A percentile compares a stretch with the other conserved stretches of the same genome.
Conservation (phyloP, 495 filamentous ascomycete species). For the Daldinia caldariorum region DNA sequence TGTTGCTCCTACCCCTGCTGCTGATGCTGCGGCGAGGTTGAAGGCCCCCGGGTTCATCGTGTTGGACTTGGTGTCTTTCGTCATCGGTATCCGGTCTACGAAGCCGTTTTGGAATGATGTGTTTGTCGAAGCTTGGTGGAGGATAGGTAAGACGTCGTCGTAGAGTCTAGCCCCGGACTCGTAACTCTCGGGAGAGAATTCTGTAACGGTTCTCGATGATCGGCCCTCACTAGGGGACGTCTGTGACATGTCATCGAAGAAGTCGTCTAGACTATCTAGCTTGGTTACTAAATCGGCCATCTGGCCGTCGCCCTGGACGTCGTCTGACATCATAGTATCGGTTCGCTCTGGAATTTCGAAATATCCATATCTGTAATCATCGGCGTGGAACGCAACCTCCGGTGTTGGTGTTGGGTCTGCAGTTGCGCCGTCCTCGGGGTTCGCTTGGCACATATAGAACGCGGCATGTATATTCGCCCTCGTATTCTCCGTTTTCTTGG, state of each 20-base stretch:
- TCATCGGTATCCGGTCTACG: slow-evolving; percentile 69
- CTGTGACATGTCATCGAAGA: slow-evolving; percentile 75
- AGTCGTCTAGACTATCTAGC: slow-evolving; percentile 92
- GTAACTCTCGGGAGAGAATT: slow-evolving; percentile 67
- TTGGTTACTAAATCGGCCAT: slow-evolving; percentile 89
- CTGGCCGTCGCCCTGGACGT: slow-evolving; percentile 72
- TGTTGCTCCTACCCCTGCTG: slow-evolving; percentile 8
- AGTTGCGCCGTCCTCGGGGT: slow-evolving; percentile 58
- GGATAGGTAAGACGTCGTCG: slow-evolving; percentile 91
- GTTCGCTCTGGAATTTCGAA: slow-evolving; percentile 74
- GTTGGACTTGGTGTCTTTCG: slow-evolving; percentile 62
- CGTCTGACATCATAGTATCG: slow-evolving; percentile 92
- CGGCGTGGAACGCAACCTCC: slow-evolving; percentile 89
- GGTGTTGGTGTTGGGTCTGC: slow-evolving; percentile 77
- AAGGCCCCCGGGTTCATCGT: slow-evolving; percentile 72
- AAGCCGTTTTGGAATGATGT: slow-evolving; percentile 93
- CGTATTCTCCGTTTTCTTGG: slow-evolving; percentile 83
- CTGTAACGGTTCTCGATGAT: slow-evolving; percentile 70
- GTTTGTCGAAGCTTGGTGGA: slow-evolving; percentile 70
- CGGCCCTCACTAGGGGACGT: slow-evolving; percentile 64
- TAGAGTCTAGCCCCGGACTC: slow-evolving; percentile 88
- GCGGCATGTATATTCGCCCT: slow-evolving; percentile 94
- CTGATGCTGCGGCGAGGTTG: slow-evolving; percentile 43
- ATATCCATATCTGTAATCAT: slow-evolving; percentile 85
- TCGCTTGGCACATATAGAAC: slow-evolving; percentile 83